These are phyloP conservation scores for Fusarium equiseti DNA, from an alignment of 2,329 filamentous ascomycete species.

Conservation along the genomic window DNA sequence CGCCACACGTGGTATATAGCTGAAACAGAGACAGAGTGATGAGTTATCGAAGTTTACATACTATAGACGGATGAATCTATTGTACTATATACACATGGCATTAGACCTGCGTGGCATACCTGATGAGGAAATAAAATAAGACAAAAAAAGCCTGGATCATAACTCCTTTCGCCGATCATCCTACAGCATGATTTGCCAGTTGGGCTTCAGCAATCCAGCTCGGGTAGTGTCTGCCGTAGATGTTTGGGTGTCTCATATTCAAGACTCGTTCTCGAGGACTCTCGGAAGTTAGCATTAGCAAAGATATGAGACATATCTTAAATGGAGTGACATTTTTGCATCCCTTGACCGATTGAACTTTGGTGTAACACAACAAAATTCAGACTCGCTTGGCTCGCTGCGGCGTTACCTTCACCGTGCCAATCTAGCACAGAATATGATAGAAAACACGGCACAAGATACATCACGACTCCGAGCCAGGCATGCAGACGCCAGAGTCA, in stretches of 20 bases:
- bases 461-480: constrained; percentile 5
- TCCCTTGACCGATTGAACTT: constrained; percentile 12
- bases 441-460: constrained; percentile 21
- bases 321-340: constrained; percentile 3
- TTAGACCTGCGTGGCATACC: neutral
- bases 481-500: constrained; percentile 22
- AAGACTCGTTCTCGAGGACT: constrained; percentile 15
- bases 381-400: constrained; percentile 38
- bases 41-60: constrained; percentile 15
- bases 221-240: constrained; percentile 12
- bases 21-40: constrained; percentile 14
- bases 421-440: constrained; percentile 27
- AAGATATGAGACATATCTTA: constrained; percentile 12
- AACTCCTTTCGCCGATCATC: constrained; percentile 26
- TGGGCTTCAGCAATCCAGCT: constrained; percentile 4
- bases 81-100: constrained; percentile 11
- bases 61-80: constrained; percentile 23
- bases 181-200: constrained; percentile 27
- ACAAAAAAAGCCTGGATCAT: constrained; percentile 23
- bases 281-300: constrained; percentile 19
- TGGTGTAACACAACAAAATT: constrained; percentile 27
- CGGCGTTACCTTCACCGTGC: constrained; percentile 30
- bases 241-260: constrained; percentile 20
- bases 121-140: constrained; percentile 22
- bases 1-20: neutral